Base-by-base conservation (phyloP, 129 eudicot genomes). In the Silybum marianum region DNA sequence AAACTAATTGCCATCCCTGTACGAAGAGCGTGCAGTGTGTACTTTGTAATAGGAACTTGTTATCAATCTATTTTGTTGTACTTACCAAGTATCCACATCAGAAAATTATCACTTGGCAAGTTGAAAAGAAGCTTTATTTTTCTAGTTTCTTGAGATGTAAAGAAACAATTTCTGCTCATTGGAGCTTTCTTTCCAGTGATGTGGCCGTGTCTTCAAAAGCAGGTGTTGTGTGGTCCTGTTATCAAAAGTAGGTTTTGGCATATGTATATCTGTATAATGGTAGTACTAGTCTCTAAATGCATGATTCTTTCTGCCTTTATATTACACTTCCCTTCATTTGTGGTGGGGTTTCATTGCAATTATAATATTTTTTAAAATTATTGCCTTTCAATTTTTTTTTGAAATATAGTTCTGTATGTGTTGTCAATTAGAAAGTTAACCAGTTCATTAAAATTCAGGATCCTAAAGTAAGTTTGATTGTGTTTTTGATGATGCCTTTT, bases 171-270 rank as follows among this genome's bases (percentile, higher is more conserved):
- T 34, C 40, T 72, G 75, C 60, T 39, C 21, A 40, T 24, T 42
- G 16, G 44, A 73, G 66, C 66, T 42, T 73, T 73, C 36, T 18
- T 73, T 73, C 38, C 1, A 73, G 77, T 73, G 70, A 32, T 76
- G 71, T 60, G 54, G 13, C 60, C 51, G n/a, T 71, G 32, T 76
- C 34, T 32, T 28, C 36, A 19, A 76, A 58, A 40, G 34, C 25
- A 62, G 25, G 24, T 21, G 24, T 21, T 19, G 38, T 76, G 80
- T 76, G 71, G 23, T 76, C 54, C 3, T 71, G 34, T 60, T n/a
- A 60, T 30, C 36, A 21, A 76, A 60, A 42, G 13, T 3, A 21
- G 69, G 69, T 62, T 62, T 62, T 62, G 22, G 63, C 63, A 51
- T 18, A 51, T 48, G n/a, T 48, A 13, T 1, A 48, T 48, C 60